Evolutionary conservation across 1,139 yeast species (phyloP), one percentile per base, ranked within the genome.

Genomic region (Blastobotrys apis): DNA sequence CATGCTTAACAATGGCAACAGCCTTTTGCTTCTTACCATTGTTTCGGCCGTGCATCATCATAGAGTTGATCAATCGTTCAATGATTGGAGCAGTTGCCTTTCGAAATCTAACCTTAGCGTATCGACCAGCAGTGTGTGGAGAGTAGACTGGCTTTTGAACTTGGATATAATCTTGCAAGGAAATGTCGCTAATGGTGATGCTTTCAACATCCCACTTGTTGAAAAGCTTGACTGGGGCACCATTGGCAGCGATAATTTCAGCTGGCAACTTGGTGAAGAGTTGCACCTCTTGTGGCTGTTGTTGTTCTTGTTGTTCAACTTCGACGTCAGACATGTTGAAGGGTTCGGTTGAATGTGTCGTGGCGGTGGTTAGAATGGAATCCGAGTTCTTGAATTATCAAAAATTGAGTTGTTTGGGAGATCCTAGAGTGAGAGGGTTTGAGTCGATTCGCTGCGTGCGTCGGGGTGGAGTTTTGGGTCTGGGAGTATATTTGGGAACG

Each of bases 21-120:
- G 99, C 98, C 86, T 92, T 90, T 75, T 94, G 86, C 81, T 94
- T 94, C 84, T 94, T 94, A 84, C 99, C 99, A 84, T 94, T 94
- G 94, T 94, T 94, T 82, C 98, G 92, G 80, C 99, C 99, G 84
- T 94, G 88, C 98, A 94, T 94, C 98, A 94, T 94, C 72, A 94
- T 81, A 59, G 98, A 85, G 92, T 92, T 92, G 78, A 98, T 90
- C 73, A 94, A 82, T 83, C 99, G 92, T 83, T 94, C 99, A 65
- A 94, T 75, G 72, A 94, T 83, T 69, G 98, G 98, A 80, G 97
- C 90, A 82, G 92, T 97, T 63, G 98, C 94, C 85, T 94, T 94
- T 84, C 97, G 90, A 86, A 94, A 94, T 79, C 98, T 90, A 87
- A 92, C 92, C 77, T 88, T 74, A 69, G 97, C 98, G 80, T 90